Base-by-base conservation (phyloP, 441 rosid genomes). In the Jatropha podagrica region DNA sequence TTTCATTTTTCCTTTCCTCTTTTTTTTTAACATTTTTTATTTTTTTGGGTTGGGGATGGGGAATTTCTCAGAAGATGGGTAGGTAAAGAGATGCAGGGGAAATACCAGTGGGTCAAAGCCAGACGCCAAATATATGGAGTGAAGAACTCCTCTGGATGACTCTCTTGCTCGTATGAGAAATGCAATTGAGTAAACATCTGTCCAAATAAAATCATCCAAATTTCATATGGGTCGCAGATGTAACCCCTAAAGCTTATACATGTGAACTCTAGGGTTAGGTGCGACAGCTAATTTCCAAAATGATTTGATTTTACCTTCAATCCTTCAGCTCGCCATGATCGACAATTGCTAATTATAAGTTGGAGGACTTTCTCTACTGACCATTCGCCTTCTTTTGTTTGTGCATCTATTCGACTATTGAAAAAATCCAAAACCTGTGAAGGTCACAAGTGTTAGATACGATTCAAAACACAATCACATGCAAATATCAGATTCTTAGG, bases 91-190 rank as follows among this genome's bases (percentile, higher is more conserved):
- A 56, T 37, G 20, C 26, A 58, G 59, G 74, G 68, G 27, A 26
- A 12, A 58, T 91, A 96, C 99, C 97, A 80, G 77, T 79, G 81
- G 51, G 95, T 86, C 41, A 94, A 76, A 55, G 91, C 91, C 65
- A 96, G 86, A 76, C 85, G 96, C 99, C 99, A 96, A 69, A 96
- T 85, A 58, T 94, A 96, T 69, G 99, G 99, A 69, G 92, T 88
- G 77, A 96, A 96, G 85, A 96, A 96, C 85, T 94, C 99, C 85
- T 96, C 98, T 0, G 99, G 94, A 79, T 96, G 95, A 80, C 96
- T 90, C 89, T 96, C 98, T 92, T 94, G 99, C 72, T 96, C 99
- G 18, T 96, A 96, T 27, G 99, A 94, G 87, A 96, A 96, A 80
- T 94, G 95, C 77, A 96, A 86, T 73, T 92, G 97, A 76, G 97